Evolutionary conservation across 2,329 filamentous ascomycete species (phyloP), one percentile per base, ranked within the genome.

Genomic region (Calonectria naviculata): DNA sequence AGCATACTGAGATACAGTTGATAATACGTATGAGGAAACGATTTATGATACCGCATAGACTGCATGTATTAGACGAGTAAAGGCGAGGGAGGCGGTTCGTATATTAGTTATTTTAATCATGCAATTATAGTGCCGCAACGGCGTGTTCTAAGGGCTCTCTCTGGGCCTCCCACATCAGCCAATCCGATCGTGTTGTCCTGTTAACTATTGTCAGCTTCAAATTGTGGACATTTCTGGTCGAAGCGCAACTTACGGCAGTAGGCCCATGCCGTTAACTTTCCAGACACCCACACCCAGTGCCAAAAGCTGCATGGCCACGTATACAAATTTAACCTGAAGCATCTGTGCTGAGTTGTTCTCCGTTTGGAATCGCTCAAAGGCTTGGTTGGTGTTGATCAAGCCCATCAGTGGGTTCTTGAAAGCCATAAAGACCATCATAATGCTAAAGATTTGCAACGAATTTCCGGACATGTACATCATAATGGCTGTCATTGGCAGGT

Each of bases 381-480:
- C 94, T 80, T 92, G 90, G 81, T 97, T 95, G 58, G 96, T 96
- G 76, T 87, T 91, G 71, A 97, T 85, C 54, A 98, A 86, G 38
- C 95, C 97, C 83, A 94, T 91, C 71, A 99, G 89, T 12, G 97
- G 97, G 76, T 94, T 97, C 88, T 98, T 98, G 89, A 99, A 99
- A 54, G 97, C 92, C 93, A 98, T 98, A 80, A 96, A 95, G 21
- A 98, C 96, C 95, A 98, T 99, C 95, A 98, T 98, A 85, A 99
- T 98, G 84, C 94, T 97, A 87, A 99, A 99, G 76, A 99, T 98
- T 83, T 99, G 97, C 56, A 99, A 90, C 72, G 94, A 95, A 86
- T 98, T 99, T 80, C 97, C 97, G 36, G 96, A 97, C 97, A 99
- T 99, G 89, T 99, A 99, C 95, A 98, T 98, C 92, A 98, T 98